Evolutionary conservation across 2,329 filamentous ascomycete genomes (phyloP).

Genomic region (Colletotrichum sp.): DNA sequence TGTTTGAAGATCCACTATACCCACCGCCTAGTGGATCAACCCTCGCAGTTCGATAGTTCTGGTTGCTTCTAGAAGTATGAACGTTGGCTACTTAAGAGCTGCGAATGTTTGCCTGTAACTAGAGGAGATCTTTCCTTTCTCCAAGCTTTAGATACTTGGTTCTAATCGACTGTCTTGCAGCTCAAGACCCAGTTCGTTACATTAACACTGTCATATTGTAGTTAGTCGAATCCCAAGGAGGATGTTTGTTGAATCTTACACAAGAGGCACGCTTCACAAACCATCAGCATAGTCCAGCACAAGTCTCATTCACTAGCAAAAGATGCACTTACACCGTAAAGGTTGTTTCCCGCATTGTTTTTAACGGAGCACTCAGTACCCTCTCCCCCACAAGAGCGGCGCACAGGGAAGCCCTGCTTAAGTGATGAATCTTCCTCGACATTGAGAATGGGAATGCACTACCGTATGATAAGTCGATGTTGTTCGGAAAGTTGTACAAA

Average conservation of each 20-base stretch:
- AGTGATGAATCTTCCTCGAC: background rate
- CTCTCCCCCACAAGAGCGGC: background rate
- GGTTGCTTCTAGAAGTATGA: too few relatives aligned
- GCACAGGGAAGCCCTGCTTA: background rate
- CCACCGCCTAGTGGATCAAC: too few relatives aligned
- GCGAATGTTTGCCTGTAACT: too few relatives aligned
- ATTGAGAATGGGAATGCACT: background rate
- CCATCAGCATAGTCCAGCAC: background rate
- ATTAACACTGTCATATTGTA: background rate
- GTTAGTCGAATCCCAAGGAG: background rate
- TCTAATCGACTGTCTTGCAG: too few relatives aligned
- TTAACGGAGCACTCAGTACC: background rate
- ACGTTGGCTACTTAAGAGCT: too few relatives aligned
- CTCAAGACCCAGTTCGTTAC: too few relatives aligned
- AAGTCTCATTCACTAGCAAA: background rate
- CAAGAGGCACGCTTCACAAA: background rate
- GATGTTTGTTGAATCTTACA: background rate
- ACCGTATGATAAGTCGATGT: background rate
- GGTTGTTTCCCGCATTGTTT: background rate
- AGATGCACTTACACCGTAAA: background rate
- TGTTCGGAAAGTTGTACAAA: background rate
- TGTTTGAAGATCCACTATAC: too few relatives aligned
- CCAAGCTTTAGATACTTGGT: too few relatives aligned
- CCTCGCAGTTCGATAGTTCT: too few relatives aligned
- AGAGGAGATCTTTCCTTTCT: too few relatives aligned